Evolutionary conservation across 2,329 filamentous ascomycete species (phyloP), one percentile per base, ranked within the genome.

Genomic region (Monascus ruber): DNA sequence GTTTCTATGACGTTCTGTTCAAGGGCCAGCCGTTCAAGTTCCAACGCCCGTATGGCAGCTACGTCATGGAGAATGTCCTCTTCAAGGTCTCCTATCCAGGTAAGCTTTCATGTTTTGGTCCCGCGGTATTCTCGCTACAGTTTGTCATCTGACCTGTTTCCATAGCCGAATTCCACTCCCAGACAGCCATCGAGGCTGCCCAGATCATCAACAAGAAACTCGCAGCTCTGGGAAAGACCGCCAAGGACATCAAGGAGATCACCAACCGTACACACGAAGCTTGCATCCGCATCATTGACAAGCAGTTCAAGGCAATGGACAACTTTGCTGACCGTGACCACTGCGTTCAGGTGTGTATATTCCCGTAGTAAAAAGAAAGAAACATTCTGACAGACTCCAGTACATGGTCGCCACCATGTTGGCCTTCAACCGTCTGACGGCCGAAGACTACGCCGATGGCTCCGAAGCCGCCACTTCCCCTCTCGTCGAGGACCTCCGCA

Each of bases 261-360:
- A 87, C 83, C 53, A 94, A 89, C 78, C 83, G 91, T 55, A 98
- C 91, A 6, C 91, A 98, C 71, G 91, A 98, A 70, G 91, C 91
- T 42, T 96, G 91, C 72, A 79, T 98, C 61, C 87, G 91, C 57
- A 98, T 98, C 69, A 98, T 98, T 58, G 91, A 98, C 77, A 98
- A 98, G 77, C 91, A 98, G 71, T 93, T 94, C 77, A 96, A 95
- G 77, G 81, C 88, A 54, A 94, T 98, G 85, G 88, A 95, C 74
- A 98, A 98, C 79, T 98, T 96, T 60, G 91, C 91, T 59, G 91
- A 98, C 70, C 87, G 91, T 59, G 91, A 98, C 69, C 91, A 98
- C 77, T 98, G 91, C 71, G 89, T 98, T 52, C 91, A 96, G 72
- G 69, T 72, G 58, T 45, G 58, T 43, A 31, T 35, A 24, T 4